Conservation (phyloP, 176 grass and related monocot species). For the Zoysia japonica region DNA sequence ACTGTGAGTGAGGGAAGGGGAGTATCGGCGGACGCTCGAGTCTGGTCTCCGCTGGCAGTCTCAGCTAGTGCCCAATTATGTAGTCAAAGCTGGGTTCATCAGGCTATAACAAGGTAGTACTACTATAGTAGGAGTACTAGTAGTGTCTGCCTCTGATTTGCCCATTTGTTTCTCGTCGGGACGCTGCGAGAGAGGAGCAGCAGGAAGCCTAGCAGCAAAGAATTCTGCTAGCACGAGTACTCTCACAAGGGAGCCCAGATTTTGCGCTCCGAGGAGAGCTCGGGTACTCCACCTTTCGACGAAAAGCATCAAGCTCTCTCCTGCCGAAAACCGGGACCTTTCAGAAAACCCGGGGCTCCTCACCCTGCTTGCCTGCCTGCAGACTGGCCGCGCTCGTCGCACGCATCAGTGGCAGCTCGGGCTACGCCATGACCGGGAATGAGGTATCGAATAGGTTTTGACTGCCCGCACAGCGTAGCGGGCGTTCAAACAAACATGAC, state of each 20-base stretch:
- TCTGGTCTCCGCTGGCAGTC: not conserved
- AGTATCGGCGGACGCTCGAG: not conserved
- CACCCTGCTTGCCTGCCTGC: not conserved
- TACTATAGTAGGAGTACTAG: too few species aligned
- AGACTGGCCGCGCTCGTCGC: not conserved
- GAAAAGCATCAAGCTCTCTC: not conserved
- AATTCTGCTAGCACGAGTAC: not conserved
- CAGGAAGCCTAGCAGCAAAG: not conserved
- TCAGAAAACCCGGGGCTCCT: constrained; percentile 34
- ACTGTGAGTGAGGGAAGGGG: not conserved
- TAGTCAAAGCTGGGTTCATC: not conserved
- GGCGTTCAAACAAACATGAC: not conserved
- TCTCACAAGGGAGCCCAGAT: not conserved
- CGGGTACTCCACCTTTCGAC: constrained; percentile 23
- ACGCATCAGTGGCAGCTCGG: constrained; percentile 20
- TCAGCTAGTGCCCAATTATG: not conserved
- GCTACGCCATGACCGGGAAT: constrained; percentile 21
- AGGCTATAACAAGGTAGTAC: not conserved
- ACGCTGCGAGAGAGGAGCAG: too few species aligned
- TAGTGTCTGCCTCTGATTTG: not conserved
- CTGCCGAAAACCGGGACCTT: constrained; percentile 39
- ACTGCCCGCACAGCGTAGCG: not conserved
- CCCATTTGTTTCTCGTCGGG: constrained; percentile 2
- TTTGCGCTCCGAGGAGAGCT: not conserved
- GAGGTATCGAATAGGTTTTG: constrained; percentile 28